A percentile compares a stretch with the other conserved stretches of the same genome.
Conservation (phyloP, 202 grass and related monocot species). For the Panicum hallii region DNA sequence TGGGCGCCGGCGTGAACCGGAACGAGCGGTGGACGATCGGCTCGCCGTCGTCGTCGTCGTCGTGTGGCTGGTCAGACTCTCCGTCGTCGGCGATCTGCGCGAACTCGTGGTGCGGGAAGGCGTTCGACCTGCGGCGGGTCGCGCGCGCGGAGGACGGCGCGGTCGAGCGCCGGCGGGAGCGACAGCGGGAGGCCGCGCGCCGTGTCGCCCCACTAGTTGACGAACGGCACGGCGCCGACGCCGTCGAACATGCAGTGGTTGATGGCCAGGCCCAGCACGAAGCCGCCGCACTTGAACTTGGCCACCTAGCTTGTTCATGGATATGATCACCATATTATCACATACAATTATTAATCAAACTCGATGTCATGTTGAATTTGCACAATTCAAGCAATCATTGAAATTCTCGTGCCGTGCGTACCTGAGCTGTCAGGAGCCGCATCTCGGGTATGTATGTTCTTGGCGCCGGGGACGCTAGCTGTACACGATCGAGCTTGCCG, state of each 20-base stretch:
- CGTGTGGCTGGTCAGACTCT: no score
- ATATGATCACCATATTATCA: not conserved
- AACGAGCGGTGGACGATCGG: conserved; percentile 65
- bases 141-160: conserved; percentile 57
- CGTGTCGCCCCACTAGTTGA: conserved; percentile 81
- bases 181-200: conserved; percentile 50
- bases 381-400: no score
- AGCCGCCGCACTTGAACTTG: conserved; percentile 76
- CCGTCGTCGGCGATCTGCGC: conserved; percentile 41
- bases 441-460: conserved; percentile 65
- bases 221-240: conserved; percentile 74
- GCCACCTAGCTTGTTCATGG: conserved; percentile 50
- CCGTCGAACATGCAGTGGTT: conserved; percentile 95
- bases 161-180: conserved; percentile 58
- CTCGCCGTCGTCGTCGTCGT: not conserved
- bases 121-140: conserved; percentile 47
- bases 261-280: conserved; percentile 74
- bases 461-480: conserved; percentile 56
- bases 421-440: conserved; percentile 64
- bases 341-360: no score
- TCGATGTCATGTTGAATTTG: not conserved
- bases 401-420: not conserved
- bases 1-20: conserved; percentile 50
- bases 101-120: conserved; percentile 76
- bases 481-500: conserved; percentile 59